Evolutionary conservation across 2,329 filamentous ascomycete species (phyloP).

Genomic region (Stagonosporopsis chrysanthemi): DNA sequence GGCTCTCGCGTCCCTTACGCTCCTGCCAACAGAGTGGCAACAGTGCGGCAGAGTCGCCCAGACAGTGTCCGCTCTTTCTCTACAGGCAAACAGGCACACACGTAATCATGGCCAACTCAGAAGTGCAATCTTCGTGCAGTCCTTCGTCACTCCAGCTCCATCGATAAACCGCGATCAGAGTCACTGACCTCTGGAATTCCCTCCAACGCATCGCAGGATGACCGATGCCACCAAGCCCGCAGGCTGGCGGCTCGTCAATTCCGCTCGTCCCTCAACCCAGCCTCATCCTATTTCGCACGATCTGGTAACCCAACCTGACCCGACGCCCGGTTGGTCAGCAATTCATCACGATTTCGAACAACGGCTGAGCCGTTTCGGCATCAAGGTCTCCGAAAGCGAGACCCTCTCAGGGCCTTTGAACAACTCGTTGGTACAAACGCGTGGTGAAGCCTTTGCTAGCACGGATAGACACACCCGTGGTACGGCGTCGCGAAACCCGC

Average conservation of each 20-base stretch:
- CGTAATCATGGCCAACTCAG: background rate
- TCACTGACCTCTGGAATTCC: background rate
- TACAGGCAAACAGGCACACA: background rate
- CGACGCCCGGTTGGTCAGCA: background rate
- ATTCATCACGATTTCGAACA: constrained; percentile 12
- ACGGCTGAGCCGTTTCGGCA: constrained; percentile 10
- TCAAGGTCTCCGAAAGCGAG: constrained; percentile 8
- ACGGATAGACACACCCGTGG: background rate
- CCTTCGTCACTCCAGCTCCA: no score
- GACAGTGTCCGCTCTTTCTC: background rate
- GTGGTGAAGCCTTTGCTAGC: background rate
- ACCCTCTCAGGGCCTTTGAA: background rate
- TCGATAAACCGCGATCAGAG: background rate
- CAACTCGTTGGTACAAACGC: background rate
- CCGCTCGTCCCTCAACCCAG: background rate
- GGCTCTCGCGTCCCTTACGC: background rate
- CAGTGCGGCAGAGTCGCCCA: background rate
- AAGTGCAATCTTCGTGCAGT: background rate
- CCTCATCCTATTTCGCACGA: background rate
- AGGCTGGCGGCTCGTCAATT: background rate
- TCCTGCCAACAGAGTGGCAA: background rate
- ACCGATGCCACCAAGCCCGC: background rate
- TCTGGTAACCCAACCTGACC: background rate
- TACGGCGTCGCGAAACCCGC: background rate
- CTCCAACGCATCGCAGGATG: background rate